These are phyloP conservation scores for Chlorociboria aeruginascens DNA, from an alignment of 495 filamentous ascomycete species.

Conservation along the genomic window DNA sequence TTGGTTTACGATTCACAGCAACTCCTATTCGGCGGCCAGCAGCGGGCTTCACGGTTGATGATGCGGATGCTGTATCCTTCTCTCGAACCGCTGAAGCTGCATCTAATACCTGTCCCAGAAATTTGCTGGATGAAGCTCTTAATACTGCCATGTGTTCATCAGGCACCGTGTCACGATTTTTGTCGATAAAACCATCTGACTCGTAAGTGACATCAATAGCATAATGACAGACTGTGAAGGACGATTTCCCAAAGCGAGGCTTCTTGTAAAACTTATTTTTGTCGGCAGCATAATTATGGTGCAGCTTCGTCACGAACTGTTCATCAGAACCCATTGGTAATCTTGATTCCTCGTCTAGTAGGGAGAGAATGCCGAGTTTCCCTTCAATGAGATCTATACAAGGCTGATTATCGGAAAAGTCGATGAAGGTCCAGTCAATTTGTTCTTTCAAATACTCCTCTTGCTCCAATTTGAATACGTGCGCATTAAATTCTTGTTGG, in stretches of 20 bases:
- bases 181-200: slow-evolving; percentile 99
- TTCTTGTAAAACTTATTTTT: slow-evolving; percentile 99
- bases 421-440: slow-evolving; percentile 99
- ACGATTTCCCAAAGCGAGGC: slow-evolving; percentile 90
- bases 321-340: slow-evolving; percentile 96
- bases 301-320: slow-evolving; percentile 93
- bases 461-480: slow-evolving; percentile 99
- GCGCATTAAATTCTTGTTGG: slow-evolving; percentile 98
- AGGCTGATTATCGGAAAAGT: slow-evolving; percentile 99
- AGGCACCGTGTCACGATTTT: slow-evolving; percentile 96
- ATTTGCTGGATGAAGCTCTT: slow-evolving; percentile 69
- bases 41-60: slow-evolving; percentile 53
- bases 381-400: slow-evolving; percentile 98
- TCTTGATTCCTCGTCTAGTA: slow-evolving; percentile 92
- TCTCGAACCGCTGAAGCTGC: slow-evolving; percentile 79
- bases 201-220: slow-evolving; percentile 98
- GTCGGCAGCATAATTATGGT: slow-evolving; percentile 81
- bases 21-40: slow-evolving; percentile 77
- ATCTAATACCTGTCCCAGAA: slow-evolving; percentile 74
- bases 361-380: slow-evolving; percentile 82
- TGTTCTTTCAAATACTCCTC: slow-evolving; percentile 95
- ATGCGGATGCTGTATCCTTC: slow-evolving; percentile 61
- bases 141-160: slow-evolving; percentile 96
- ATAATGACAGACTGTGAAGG: slow-evolving; percentile 98
- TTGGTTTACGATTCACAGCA: slow-evolving; percentile 90